Conservation (phyloP, 345 rosid species). For the Psidium guajava region DNA sequence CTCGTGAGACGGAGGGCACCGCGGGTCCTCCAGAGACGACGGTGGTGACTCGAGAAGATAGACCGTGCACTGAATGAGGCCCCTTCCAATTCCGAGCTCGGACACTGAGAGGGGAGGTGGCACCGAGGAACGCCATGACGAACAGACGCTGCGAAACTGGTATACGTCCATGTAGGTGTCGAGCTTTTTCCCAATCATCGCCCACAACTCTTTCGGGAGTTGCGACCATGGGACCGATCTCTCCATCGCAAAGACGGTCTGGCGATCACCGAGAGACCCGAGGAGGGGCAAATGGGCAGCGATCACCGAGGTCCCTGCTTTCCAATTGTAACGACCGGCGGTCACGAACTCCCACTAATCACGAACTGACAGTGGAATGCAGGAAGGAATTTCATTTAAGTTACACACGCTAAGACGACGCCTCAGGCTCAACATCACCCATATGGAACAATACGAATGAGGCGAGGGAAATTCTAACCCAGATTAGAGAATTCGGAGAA, state of each 20-base stretch:
- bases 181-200: slow-evolving; percentile 3
- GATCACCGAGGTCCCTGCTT: too few species aligned
- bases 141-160: slow-evolving; percentile 13
- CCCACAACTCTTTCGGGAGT: slow-evolving; percentile 8
- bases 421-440: too few species aligned
- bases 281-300: too few species aligned
- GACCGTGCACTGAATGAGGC: background rate
- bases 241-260: background rate
- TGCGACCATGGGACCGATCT: background rate
- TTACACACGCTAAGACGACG: too few species aligned
- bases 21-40: background rate
- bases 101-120: background rate
- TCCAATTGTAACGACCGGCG: background rate
- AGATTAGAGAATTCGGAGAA: too few species aligned
- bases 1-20: background rate
- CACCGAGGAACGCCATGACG: slow-evolving; percentile 6
- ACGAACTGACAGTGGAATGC: too few species aligned
- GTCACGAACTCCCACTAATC: background rate
- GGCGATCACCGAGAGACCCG: background rate
- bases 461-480: too few species aligned
- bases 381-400: too few species aligned
- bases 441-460: too few species aligned
- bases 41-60: background rate
- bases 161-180: slow-evolving; percentile 4
- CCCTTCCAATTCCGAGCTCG: background rate